Conservation (phyloP, 2,329 filamentous ascomycete species). For the Lasiodiplodia citricola region DNA sequence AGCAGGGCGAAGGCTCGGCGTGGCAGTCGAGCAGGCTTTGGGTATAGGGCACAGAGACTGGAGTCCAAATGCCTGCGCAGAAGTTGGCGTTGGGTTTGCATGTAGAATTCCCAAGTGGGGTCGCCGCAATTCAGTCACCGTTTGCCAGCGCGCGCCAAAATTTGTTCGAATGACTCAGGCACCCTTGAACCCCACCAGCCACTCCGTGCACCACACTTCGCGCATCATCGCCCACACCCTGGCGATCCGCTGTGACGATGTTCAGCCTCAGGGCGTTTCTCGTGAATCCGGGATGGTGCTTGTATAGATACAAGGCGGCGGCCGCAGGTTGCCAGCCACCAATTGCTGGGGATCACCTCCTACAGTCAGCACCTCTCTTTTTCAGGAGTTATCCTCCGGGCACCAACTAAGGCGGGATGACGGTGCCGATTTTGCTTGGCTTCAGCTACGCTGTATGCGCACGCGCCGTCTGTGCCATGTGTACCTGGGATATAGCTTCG, state of each 20-base stretch:
- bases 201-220: constrained; percentile 2
- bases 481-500: too few species aligned
- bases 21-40: neutral
- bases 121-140: constrained; percentile 18
- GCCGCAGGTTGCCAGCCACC: neutral
- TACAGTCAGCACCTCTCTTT: neutral
- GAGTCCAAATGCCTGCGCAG: constrained; percentile 11
- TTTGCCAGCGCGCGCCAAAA: constrained; percentile 6
- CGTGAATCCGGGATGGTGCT: neutral
- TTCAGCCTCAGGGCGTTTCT: neutral
- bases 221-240: neutral
- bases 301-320: neutral
- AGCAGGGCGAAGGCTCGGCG: constrained; percentile 6
- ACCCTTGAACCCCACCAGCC: neutral
- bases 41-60: neutral
- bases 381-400: neutral
- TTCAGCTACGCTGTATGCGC: neutral
- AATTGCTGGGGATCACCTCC: neutral
- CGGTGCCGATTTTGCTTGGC: neutral
- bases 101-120: constrained; percentile 17
- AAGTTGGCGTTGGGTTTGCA: constrained; percentile 13
- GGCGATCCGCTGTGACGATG: neutral
- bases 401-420: neutral
- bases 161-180: constrained; percentile 13
- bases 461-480: neutral